Evolutionary conservation across 352 stramenopile species (phyloP).

Genomic region (Phytopythium delawarense): DNA sequence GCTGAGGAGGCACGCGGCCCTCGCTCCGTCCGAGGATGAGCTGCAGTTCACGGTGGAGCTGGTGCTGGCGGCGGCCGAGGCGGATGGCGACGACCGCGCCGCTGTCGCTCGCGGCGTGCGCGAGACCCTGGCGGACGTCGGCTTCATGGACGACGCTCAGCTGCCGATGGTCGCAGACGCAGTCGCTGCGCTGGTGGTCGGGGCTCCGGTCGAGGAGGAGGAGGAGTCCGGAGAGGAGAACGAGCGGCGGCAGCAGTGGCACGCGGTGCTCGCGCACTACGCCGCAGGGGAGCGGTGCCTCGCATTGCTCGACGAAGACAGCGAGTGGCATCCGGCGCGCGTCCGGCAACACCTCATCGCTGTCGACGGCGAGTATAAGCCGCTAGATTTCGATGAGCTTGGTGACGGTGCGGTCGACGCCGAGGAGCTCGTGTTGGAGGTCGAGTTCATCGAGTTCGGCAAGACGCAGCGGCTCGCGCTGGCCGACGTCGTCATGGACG

Average conservation of each 20-base stretch:
- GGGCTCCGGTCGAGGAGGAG: slow-evolving; percentile 2
- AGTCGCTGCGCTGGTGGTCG: slow-evolving; percentile 16
- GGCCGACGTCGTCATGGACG: slow-evolving; percentile 61
- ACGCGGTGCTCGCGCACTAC: slow-evolving; percentile 30
- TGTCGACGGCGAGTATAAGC: slow-evolving; percentile 4
- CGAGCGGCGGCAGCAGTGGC: slow-evolving; percentile 12
- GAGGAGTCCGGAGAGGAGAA: slow-evolving; percentile 18
- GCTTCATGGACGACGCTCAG: slow-evolving; percentile 27
- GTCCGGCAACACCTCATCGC: slow-evolving; percentile 38
- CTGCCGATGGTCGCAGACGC: slow-evolving; percentile 17
- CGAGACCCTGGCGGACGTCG: slow-evolving; percentile 41
- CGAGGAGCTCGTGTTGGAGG: slow-evolving; percentile 34
- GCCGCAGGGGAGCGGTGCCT: slow-evolving; percentile 56
- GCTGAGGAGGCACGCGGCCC: slow-evolving; percentile 16
- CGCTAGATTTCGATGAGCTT: slow-evolving; percentile 9
- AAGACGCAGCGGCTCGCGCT: slow-evolving; percentile 58
- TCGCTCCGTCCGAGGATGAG: slow-evolving; percentile 24
- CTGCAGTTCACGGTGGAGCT: slow-evolving; percentile 68
- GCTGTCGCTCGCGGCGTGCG: slow-evolving; percentile 23
- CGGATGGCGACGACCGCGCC: slow-evolving; percentile 17
- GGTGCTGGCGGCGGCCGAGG: slow-evolving; percentile 41
- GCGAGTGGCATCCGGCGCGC: slow-evolving; percentile 64
- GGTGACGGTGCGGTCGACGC: neutral
- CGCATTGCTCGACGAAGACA: slow-evolving; percentile 62
- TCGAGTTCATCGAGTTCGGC: slow-evolving; percentile 79